Percentiles rank a stretch among this genome's conserved stretches.
These are phyloP conservation scores for Babesia divergens DNA, from an alignment of 169 alveolate genomes.

Conservation along the genomic window DNA sequence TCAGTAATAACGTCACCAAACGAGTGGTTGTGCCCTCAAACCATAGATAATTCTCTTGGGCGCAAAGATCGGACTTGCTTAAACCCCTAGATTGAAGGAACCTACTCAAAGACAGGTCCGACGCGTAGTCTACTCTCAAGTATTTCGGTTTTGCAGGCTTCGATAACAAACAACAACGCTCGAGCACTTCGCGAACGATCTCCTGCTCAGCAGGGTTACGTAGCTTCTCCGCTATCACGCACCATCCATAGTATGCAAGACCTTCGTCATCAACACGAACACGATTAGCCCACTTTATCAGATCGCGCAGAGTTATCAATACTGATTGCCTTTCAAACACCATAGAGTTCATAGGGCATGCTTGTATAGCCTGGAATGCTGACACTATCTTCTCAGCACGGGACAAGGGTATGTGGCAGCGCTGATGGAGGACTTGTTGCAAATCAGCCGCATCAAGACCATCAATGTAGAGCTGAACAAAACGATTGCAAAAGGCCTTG, in stretches of 20 bases:
- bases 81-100: slow-evolving; percentile 39
- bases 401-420: slow-evolving; percentile 92
- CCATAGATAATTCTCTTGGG: slow-evolving; percentile 53
- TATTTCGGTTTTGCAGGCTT: slow-evolving; percentile 35
- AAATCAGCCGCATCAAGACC: slow-evolving; percentile 91
- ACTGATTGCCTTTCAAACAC: slow-evolving; percentile 35
- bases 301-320: slow-evolving; percentile 97
- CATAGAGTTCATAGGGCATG: slow-evolving; percentile 54
- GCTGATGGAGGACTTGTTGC: slow-evolving; percentile 86
- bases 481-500: slow-evolving; percentile 97
- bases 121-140: slow-evolving; percentile 50
- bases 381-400: slow-evolving; percentile 89
- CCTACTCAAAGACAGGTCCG: slow-evolving; percentile 57
- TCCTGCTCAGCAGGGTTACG: slow-evolving; percentile 85
- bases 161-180: slow-evolving; percentile 55
- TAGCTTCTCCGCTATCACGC: slow-evolving; percentile 91
- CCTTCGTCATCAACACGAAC: slow-evolving; percentile 77
- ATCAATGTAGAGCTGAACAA: slow-evolving; percentile 91
- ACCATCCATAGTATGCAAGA: slow-evolving; percentile 89
- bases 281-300: slow-evolving; percentile 97
- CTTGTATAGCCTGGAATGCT: slow-evolving; percentile 87
- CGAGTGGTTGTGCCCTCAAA: slow-evolving; percentile 77
- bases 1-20: slow-evolving; percentile 84
- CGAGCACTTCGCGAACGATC: slow-evolving; percentile 71
- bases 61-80: slow-evolving; percentile 32